phyloP scores from a whole-genome alignment of 1,284 basidiomycete species.

The Naganishia albida region DNA sequence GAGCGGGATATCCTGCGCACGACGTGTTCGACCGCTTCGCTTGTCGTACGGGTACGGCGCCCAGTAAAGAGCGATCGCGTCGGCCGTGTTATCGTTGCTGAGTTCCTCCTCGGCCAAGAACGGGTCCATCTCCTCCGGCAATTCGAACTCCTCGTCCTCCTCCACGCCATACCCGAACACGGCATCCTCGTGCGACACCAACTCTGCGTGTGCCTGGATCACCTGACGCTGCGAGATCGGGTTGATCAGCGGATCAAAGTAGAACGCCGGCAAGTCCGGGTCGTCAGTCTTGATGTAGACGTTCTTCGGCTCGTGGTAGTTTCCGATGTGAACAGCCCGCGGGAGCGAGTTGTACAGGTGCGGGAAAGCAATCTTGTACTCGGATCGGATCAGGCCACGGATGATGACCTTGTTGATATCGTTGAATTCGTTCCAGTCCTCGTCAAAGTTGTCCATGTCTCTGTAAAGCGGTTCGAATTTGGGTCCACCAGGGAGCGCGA shows the following conservation, averaged over 20 bases:
- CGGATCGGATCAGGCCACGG: constrained; percentile 95
- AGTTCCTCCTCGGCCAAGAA: constrained; percentile 81
- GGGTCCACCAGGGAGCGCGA: constrained; percentile 97
- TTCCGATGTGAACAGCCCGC: constrained; percentile 84
- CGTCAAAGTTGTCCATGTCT: constrained; percentile 96
- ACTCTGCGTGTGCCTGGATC: constrained; percentile 75
- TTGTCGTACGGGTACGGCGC: constrained; percentile 94
- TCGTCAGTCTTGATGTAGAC: constrained; percentile 99
- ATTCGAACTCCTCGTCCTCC: constrained; percentile 75
- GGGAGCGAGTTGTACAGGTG: constrained; percentile 99
- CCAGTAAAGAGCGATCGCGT: constrained; percentile 98
- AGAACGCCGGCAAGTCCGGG: constrained; percentile 98
- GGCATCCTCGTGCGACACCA: constrained; percentile 84
- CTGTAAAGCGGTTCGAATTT: constrained; percentile 91
- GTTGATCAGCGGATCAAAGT: constrained; percentile 98
- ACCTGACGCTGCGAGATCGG: constrained; percentile 87
- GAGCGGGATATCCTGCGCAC: constrained; percentile 92
- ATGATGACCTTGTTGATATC: constrained; percentile 99
- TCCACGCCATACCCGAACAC: constrained; percentile 85
- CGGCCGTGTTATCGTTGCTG: constrained; percentile 89
- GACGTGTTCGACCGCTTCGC: constrained; percentile 86
- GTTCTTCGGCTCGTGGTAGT: constrained; percentile 91
- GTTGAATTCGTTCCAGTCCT: constrained; percentile 99
- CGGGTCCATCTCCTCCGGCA: constrained; percentile 77
- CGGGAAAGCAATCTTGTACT: constrained; percentile 99